These are phyloP conservation scores for Pythium vanterpoolii DNA, from an alignment of 352 stramenopile species.

Conservation along the genomic window DNA sequence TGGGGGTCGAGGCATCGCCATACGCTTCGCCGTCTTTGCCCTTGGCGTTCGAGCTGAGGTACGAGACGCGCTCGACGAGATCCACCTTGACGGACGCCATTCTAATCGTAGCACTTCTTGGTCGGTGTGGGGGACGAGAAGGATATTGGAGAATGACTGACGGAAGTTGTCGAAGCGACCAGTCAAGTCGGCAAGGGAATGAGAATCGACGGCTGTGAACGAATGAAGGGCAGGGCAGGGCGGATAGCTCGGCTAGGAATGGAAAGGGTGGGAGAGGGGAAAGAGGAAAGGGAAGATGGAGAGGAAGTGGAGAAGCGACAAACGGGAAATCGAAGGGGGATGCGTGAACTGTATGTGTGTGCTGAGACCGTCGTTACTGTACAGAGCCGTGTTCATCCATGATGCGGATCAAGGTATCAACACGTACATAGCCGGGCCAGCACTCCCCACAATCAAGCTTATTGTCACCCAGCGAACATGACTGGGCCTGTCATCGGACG, in stretches of 20 bases:
- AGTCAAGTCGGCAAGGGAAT: background rate
- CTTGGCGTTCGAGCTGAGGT: constrained; percentile 23
- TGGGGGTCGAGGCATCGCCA: constrained; percentile 13
- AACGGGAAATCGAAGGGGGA: too few species aligned
- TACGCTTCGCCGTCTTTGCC: constrained; percentile 14
- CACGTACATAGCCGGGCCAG: too few species aligned
- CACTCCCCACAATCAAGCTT: too few species aligned
- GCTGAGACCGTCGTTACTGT: too few species aligned
- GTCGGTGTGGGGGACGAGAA: constrained; percentile 6
- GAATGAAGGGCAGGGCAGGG: background rate
- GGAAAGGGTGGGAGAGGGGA: too few species aligned
- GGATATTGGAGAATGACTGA: constrained; percentile 21
- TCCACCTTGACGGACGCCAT: constrained; percentile 18
- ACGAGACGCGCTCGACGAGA: constrained; percentile 22
- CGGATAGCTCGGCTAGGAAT: too few species aligned
- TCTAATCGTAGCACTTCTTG: constrained; percentile 7
- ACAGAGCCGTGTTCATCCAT: too few species aligned
- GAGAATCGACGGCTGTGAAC: background rate
- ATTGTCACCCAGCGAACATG: too few species aligned
- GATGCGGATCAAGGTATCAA: too few species aligned
- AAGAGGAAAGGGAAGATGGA: background rate
- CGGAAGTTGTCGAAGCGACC: background rate
- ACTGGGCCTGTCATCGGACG: too few species aligned
- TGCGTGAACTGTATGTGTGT: too few species aligned
- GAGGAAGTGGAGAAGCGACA: too few species aligned